Base-by-base conservation (phyloP, 2,329 filamentous ascomycete genomes). In the Pestalotiopsis sp. region DNA sequence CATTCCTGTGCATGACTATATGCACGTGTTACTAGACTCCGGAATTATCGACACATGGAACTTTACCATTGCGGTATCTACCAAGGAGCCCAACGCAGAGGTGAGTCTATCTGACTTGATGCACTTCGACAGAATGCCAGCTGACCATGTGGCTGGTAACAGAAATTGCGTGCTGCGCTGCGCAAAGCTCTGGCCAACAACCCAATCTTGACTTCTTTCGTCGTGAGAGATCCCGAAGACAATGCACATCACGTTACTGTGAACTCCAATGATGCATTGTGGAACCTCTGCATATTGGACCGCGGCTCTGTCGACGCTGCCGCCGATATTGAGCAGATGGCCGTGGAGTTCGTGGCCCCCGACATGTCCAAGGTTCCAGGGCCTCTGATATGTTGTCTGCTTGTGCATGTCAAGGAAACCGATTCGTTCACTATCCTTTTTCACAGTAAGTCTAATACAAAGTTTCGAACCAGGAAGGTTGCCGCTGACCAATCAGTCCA, bases 11-110 rank as follows among this genome's bases (percentile, higher is more conserved):
- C 64, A 66, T 6, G 64, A 66, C 41, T 66, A 66, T 20, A 39
- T 66, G 56, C 64, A 59, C 14, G 36, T 66, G 20, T 3, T 66
- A n/a, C 4, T 66, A 31, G 56, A 66, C 25, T 45, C 56, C 3
- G 7, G 31, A 5, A 66, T 66, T 13, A 60, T 66, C 4, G 64
- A 66, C 17, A 60, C 64, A 3, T 66, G 64, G 49, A 60, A 66
- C 13, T 66, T 66, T 27, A 41, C 64, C 12, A 66, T 66, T 41
- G 64, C 64, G 5, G 56, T 66, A 6, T 39, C 23, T 1, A 66
- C 56, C 1, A 66, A 61, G 11, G 58, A 38, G 27, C 9, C 27
- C 27, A n/a, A 23, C 17, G 58, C 23, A 31, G 11, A 12, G 12
- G 58, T 61, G n/a, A 31, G 58, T 61, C 13, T 31, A 6, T 11